These are phyloP conservation scores for Linderina pennispora DNA, from an alignment of 192 early-diverging fungal species.

Conservation along the genomic window DNA sequence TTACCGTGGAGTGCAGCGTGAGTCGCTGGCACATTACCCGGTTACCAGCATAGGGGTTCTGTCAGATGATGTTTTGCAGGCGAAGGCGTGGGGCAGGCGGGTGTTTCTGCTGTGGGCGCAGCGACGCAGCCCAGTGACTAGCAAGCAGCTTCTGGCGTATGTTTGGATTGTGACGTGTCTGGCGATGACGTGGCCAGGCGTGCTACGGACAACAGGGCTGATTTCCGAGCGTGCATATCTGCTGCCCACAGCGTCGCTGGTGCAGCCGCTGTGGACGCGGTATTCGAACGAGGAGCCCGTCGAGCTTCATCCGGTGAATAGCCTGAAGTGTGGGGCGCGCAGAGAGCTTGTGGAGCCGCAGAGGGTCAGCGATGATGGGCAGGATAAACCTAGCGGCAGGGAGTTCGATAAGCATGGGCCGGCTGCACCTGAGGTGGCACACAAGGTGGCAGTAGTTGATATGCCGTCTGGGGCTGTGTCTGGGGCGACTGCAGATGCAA, in stretches of 20 bases:
- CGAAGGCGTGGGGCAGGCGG: conserved; percentile 19
- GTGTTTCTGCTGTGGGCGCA: conserved; percentile 27
- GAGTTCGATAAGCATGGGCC: too few relatives aligned
- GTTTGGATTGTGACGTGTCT: conserved; percentile 35
- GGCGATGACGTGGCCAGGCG: conserved; percentile 43
- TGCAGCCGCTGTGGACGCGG: conserved; percentile 32
- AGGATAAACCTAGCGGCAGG: too few relatives aligned
- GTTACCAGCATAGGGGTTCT: conserved; percentile 22
- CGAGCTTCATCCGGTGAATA: conserved; percentile 7
- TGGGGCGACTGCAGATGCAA: background rate
- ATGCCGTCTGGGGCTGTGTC: background rate
- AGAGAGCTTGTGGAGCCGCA: too few relatives aligned
- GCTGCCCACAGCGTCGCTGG: conserved; percentile 31
- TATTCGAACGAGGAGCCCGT: conserved; percentile 12
- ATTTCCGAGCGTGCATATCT: conserved; percentile 44
- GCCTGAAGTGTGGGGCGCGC: too few relatives aligned
- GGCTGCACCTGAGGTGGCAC: too few relatives aligned
- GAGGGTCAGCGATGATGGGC: too few relatives aligned
- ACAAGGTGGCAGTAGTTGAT: too few relatives aligned
- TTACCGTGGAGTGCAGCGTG: conserved; percentile 30
- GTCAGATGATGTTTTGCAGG: conserved; percentile 24
- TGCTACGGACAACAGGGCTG: conserved; percentile 36
- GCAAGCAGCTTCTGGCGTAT: conserved; percentile 24
- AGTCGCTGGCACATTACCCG: conserved; percentile 6
- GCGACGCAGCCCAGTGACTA: conserved; percentile 5